Conservation (phyloP, 768 basidiomycete species). For the Amyloporia xantha region DNA sequence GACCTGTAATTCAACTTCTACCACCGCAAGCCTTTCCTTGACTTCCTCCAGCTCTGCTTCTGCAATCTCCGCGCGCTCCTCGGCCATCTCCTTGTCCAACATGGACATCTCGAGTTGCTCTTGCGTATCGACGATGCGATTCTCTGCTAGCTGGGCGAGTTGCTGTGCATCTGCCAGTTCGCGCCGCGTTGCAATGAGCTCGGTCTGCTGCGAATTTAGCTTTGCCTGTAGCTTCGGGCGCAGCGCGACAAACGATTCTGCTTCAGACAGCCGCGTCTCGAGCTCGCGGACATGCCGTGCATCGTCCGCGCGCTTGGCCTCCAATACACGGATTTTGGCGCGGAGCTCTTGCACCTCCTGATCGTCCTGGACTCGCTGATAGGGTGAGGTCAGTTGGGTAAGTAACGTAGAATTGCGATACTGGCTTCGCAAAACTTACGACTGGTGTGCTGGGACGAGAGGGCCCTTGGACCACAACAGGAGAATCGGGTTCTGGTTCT, state of each 20-base stretch:
- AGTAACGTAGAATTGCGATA: too few species aligned
- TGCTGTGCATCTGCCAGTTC: conserved; percentile 74
- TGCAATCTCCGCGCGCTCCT: conserved; percentile 80
- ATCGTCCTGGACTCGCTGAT: conserved; percentile 38
- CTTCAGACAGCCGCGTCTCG: conserved; percentile 78
- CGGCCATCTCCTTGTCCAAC: conserved; percentile 95
- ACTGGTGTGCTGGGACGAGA: conserved; percentile 16
- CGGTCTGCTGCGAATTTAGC: conserved; percentile 71
- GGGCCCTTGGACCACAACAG: conserved; percentile 1
- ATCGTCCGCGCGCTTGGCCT: conserved; percentile 84
- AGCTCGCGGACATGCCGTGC: conserved; percentile 77
- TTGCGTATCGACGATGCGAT: conserved; percentile 65
- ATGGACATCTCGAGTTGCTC: conserved; percentile 94
- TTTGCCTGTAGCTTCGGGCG: conserved; percentile 91
- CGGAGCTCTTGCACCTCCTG: conserved; percentile 73
- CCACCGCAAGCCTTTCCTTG: conserved; percentile 68
- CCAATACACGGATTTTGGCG: conserved; percentile 78
- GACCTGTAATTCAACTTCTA: conserved; percentile 81
- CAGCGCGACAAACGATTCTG: conserved; percentile 74
- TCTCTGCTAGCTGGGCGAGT: conserved; percentile 64
- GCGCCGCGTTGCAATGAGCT: conserved; percentile 68
- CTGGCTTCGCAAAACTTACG: conserved; percentile 11
- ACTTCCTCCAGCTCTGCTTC: conserved; percentile 73
- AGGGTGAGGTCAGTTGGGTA: background rate
- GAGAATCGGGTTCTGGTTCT: conserved; percentile 12